These are phyloP conservation scores for Eucalyptus microcorys DNA, from an alignment of 345 rosid genomes.

Conservation along the genomic window DNA sequence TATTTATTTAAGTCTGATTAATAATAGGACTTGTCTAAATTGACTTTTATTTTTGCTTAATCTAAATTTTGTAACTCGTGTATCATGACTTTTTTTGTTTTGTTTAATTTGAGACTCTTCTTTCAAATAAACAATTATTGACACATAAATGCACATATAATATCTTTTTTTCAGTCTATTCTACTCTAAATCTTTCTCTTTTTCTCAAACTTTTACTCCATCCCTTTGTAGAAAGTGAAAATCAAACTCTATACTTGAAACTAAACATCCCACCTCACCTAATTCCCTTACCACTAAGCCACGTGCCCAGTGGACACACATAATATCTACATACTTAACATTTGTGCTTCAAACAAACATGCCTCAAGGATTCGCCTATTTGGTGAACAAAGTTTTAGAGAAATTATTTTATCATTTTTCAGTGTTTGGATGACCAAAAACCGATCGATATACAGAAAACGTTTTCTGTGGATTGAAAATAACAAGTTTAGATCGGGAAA, in stretches of 20 bases:
- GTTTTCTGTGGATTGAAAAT: fast-evolving
- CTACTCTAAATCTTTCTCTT: too few species aligned
- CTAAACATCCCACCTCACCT: too few species aligned
- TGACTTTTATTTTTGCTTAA: neutral
- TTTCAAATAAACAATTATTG: neutral
- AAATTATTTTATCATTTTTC: neutral
- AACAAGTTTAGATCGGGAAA: neutral
- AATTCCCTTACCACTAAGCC: too few species aligned
- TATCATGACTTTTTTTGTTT: neutral
- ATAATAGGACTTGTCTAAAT: neutral
- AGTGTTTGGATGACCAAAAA: neutral
- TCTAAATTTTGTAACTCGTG: neutral
- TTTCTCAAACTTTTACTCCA: too few species aligned
- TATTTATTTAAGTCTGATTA: neutral
- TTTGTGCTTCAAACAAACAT: neutral
- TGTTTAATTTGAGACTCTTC: neutral
- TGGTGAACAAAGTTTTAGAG: neutral
- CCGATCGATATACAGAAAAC: neutral
- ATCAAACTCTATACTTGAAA: too few species aligned
- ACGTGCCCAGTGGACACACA: neutral
- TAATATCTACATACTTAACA: neutral
- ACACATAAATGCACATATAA: neutral
- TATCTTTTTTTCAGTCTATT: too few species aligned
- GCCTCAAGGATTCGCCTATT: neutral
- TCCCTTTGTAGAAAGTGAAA: too few species aligned